Evolutionary conservation across 805 yeast species (phyloP), one percentile per base, ranked within the genome.

Genomic region (Wickerhamomyces xylosicus): DNA sequence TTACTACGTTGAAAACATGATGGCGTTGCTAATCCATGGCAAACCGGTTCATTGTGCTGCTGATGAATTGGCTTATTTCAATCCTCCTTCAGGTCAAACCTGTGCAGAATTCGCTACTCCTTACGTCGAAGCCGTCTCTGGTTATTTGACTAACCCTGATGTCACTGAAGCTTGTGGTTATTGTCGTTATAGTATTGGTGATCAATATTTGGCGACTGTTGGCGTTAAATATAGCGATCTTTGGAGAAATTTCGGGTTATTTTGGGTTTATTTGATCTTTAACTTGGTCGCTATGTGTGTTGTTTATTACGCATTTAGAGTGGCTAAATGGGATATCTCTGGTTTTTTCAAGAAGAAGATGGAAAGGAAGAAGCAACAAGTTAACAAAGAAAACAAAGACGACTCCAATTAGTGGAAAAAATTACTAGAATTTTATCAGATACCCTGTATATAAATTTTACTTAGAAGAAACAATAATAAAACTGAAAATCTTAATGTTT

Each of bases 161-260:
- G 77, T 71, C 20, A 66, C 73, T 1, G 33, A 56, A 1, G 43
- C 58, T 31, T 77, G 82, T 62, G 69, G 67, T 14, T 73, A 67
- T 56, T 77, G 82, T 49, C 45, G 35, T 19, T 43, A 36, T 40
- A 40, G 52, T 3, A 34, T 46, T 19, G 71, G 70, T 25, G 66
- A 69, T 49, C 66, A 61, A 41, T 69, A 58, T 51, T 42, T 57
- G 41, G 19, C 17, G 4, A 31, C 33, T 10, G 19, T 29, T 6
- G 7, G 16, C 13, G 32, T 16, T 11, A 16, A 15, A 8, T 33
- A 20, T 15, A 19, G 29, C 39, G 59, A 65, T 34, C 49, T 49
- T 21, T 79, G 85, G 85, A 69, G 85, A 59, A 75, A 79, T 47
- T 59, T 79, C 43, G 85, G 85, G 17, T 63, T 78, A 48, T 66